Evolutionary conservation across 1,139 yeast species (phyloP).

Genomic region (Yamadazyma conglobata): DNA sequence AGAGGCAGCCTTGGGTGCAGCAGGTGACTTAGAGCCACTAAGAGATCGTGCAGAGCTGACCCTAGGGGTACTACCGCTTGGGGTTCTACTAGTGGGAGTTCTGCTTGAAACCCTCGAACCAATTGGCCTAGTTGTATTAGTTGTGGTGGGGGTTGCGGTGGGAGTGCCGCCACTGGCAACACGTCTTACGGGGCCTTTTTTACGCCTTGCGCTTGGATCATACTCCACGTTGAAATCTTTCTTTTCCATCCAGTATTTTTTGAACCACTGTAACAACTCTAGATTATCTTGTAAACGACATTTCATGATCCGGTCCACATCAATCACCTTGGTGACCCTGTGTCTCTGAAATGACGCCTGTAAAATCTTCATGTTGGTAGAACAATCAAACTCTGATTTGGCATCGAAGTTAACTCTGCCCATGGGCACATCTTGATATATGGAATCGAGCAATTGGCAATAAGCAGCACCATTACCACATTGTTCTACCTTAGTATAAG

Average conservation of each 20-base stretch:
- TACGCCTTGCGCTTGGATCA: constrained; percentile 51
- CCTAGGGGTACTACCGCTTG: constrained; percentile 2
- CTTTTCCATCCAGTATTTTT: constrained; percentile 75
- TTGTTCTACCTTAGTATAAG: constrained; percentile 79
- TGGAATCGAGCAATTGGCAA: constrained; percentile 86
- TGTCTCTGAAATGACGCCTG: constrained; percentile 76
- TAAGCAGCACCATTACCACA: constrained; percentile 96
- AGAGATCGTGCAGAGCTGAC: constrained; percentile 2
- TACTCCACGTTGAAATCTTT: constrained; percentile 55
- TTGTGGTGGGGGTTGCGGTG: constrained; percentile 11
- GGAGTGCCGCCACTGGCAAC: constrained; percentile 16
- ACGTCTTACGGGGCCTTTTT: constrained; percentile 3
- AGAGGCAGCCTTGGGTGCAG: not conserved
- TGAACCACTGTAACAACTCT: constrained; percentile 91
- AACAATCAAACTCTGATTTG: constrained; percentile 67
- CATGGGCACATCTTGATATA: constrained; percentile 80
- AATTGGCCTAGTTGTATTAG: constrained; percentile 7
- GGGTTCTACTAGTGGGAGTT: not conserved
- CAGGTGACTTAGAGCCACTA: constrained; percentile 2
- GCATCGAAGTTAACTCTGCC: constrained; percentile 66
- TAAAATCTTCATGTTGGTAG: constrained; percentile 78
- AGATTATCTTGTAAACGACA: constrained; percentile 92
- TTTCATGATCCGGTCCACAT: constrained; percentile 77
- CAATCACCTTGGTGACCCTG: constrained; percentile 68
- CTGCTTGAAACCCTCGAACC: constrained; percentile 2